A percentile compares a stretch with the other conserved stretches of the same genome.
Evolutionary conservation across 2,329 filamentous ascomycete genomes (phyloP).

Genomic region (Thelonectria rubi): DNA sequence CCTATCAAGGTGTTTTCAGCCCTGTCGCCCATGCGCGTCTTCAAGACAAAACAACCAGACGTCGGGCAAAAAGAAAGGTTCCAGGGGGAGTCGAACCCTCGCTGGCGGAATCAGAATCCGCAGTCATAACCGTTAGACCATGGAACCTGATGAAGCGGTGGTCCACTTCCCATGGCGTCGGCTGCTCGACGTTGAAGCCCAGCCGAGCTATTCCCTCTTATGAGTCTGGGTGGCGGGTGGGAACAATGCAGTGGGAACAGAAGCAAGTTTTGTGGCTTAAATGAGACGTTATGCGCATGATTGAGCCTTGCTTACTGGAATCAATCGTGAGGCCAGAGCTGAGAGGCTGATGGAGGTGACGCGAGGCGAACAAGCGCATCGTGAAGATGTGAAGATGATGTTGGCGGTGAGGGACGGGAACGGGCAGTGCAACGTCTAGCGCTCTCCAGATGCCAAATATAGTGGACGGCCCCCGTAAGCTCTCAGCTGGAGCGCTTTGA

Average conservation of each 20-base stretch:
- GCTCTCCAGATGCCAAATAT: neutral
- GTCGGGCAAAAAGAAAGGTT: slow-evolving; percentile 29
- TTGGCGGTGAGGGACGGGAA: neutral
- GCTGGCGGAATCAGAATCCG: slow-evolving; percentile 44
- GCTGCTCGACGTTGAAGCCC: neutral
- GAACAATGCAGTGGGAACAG: too few relatives aligned
- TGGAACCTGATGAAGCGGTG: slow-evolving; percentile 23
- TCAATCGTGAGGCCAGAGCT: neutral
- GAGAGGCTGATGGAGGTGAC: neutral
- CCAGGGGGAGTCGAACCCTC: slow-evolving; percentile 42
- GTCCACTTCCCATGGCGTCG: slow-evolving; percentile 17
- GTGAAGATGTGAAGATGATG: neutral
- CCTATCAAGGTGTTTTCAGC: neutral
- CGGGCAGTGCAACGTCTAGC: neutral
- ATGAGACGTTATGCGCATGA: too few relatives aligned
- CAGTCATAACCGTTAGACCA: slow-evolving; percentile 41
- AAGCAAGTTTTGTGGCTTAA: too few relatives aligned
- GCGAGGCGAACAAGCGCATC: neutral
- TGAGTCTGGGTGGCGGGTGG: neutral
- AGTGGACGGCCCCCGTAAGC: slow-evolving; percentile 16
- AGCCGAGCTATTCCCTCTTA: neutral
- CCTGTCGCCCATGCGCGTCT: neutral
- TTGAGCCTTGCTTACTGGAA: too few relatives aligned
- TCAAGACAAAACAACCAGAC: neutral
- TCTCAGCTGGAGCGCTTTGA: slow-evolving; percentile 6